Percentiles rank a stretch among this genome's conserved stretches.
Evolutionary conservation across 192 early-diverging fungal species (phyloP).

Genomic region (Lobulomyces angularis): DNA sequence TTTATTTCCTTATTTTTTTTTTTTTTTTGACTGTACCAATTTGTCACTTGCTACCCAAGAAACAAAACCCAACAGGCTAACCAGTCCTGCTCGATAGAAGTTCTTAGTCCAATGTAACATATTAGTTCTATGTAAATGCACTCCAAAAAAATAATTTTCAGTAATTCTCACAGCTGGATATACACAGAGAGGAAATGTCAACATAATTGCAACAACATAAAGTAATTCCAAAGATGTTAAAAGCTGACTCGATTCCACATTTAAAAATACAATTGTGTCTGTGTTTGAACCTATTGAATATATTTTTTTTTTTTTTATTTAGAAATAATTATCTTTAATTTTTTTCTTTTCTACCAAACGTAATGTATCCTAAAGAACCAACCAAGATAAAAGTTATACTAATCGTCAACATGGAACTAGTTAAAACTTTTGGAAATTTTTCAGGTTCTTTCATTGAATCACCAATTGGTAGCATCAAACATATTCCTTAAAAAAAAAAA

Average conservation of each 20-base stretch:
- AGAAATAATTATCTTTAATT: no score
- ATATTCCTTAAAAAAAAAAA: no score
- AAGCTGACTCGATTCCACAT: slow-evolving; percentile 52
- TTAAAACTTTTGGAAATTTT: slow-evolving; percentile 74
- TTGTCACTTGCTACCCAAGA: slow-evolving; percentile 64
- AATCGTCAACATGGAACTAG: slow-evolving; percentile 62
- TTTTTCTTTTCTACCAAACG: slow-evolving; percentile 76
- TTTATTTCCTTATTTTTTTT: no score
- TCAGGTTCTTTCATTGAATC: slow-evolving; percentile 86
- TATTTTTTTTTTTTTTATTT: no score
- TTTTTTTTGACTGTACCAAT: no score
- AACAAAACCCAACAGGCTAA: slow-evolving; percentile 54
- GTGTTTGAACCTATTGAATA: no score
- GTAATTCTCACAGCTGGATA: slow-evolving; percentile 91
- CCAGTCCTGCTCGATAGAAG: slow-evolving; percentile 55
- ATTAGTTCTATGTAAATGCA: slow-evolving; percentile 61
- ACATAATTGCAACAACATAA: slow-evolving; percentile 84
- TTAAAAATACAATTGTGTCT: slow-evolving; percentile 77
- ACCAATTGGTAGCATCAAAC: slow-evolving; percentile 73
- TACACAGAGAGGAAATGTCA: slow-evolving; percentile 82
- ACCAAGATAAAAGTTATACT: slow-evolving; percentile 67
- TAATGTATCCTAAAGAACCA: slow-evolving; percentile 68
- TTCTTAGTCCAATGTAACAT: slow-evolving; percentile 75
- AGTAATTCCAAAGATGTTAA: slow-evolving; percentile 65
- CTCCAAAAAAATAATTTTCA: slow-evolving; percentile 69